These are phyloP conservation scores for Rhodocollybia butyracea DNA, from an alignment of 768 basidiomycete species.

Conservation along the genomic window DNA sequence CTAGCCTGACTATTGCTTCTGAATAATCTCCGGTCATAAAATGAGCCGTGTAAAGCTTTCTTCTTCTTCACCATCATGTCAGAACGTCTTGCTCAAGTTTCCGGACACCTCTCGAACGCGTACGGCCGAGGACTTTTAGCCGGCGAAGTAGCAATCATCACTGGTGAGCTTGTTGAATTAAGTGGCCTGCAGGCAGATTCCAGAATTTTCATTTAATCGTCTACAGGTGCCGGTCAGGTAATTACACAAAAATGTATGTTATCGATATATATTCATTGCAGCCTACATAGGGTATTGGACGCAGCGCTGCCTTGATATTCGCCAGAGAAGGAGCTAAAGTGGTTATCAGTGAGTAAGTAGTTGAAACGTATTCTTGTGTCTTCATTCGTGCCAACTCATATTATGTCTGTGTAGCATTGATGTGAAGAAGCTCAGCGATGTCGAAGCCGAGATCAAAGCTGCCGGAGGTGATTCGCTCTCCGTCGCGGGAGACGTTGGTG, in stretches of 20 bases:
- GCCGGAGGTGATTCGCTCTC: constrained; percentile 71
- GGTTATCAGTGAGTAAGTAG: constrained; percentile 70
- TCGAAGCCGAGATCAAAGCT: constrained; percentile 70
- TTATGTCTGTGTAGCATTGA: constrained; percentile 54
- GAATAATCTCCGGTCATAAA: not conserved
- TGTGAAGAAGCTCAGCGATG: constrained; percentile 58
- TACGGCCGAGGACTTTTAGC: constrained; percentile 57
- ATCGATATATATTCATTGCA: constrained; percentile 7
- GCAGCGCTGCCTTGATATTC: constrained; percentile 70
- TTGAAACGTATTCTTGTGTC: not conserved
- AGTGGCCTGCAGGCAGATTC: not conserved
- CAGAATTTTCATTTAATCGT: not conserved
- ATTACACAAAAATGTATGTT: constrained; percentile 1
- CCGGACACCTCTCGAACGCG: constrained; percentile 61
- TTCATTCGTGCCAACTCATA: not conserved
- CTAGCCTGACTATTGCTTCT: too few relatives aligned
- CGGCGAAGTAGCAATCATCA: constrained; percentile 84
- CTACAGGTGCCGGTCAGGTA: constrained; percentile 73
- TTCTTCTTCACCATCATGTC: constrained; percentile 35
- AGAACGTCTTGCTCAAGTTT: constrained; percentile 62
- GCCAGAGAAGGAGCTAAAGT: constrained; percentile 86
- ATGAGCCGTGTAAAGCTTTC: not conserved
- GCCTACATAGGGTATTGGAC: constrained; percentile 66
- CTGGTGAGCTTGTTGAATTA: constrained; percentile 45
- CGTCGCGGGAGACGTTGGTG: constrained; percentile 77